Evolutionary conservation across 176 grass and related monocot species (phyloP).

Genomic region (Aegilops longissima): DNA sequence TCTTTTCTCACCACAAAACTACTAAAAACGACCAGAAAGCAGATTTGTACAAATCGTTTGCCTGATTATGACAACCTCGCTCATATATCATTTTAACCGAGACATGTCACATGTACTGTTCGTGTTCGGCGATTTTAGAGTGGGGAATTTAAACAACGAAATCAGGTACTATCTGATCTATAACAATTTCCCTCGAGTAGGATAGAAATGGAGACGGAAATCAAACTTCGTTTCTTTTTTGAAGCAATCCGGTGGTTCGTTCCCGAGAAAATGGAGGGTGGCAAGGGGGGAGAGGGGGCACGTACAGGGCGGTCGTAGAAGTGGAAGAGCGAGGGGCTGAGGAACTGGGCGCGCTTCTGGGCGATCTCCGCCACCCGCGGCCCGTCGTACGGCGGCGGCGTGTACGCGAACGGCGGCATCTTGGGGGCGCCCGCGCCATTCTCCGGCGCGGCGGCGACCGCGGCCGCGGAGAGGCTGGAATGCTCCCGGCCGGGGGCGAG

Average conservation of each 20-base stretch:
- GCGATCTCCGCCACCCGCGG: slow-evolving; percentile 71
- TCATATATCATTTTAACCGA: neutral
- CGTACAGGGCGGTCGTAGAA: slow-evolving; percentile 85
- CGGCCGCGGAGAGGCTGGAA: slow-evolving; percentile 44
- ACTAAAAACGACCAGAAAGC: neutral
- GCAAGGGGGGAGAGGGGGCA: neutral
- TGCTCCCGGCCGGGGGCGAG: slow-evolving; percentile 33
- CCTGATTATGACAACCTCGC: neutral
- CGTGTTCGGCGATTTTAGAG: neutral
- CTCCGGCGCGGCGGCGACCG: slow-evolving; percentile 25
- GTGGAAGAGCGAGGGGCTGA: slow-evolving; percentile 88
- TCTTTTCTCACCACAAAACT: neutral
- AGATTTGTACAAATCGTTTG: neutral
- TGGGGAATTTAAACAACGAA: neutral
- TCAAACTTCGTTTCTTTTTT: neutral
- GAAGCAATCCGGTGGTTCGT: neutral
- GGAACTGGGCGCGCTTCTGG: slow-evolving; percentile 71
- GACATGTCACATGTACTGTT: neutral
- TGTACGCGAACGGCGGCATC: slow-evolving; percentile 75
- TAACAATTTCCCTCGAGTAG: neutral
- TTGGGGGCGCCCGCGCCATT: slow-evolving; percentile 32
- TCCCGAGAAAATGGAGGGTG: neutral
- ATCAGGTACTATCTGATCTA: neutral
- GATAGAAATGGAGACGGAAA: neutral
- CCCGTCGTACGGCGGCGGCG: slow-evolving; percentile 77